Conservation (phyloP, 2,329 filamentous ascomycete species). For the Neobulgaria alba region DNA sequence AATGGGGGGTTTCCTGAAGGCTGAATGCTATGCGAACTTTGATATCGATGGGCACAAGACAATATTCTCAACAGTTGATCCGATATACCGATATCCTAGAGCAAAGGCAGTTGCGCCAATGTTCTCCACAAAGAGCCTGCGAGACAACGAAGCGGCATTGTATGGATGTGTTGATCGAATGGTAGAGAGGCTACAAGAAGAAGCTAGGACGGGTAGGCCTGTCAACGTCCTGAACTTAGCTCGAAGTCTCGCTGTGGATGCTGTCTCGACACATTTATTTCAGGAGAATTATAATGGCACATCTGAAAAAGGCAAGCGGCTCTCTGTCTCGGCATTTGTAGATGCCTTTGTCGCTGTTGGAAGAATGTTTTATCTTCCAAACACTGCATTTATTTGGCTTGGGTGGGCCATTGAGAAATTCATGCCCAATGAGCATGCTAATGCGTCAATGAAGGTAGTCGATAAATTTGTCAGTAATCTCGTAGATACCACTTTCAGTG, state of each 20-base stretch:
- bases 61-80: constrained; percentile 41
- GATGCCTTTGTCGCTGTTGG: constrained; percentile 46
- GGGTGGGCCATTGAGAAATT: constrained; percentile 30
- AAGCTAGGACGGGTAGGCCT: constrained; percentile 20
- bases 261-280: constrained; percentile 45
- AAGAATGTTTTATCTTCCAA: constrained; percentile 44
- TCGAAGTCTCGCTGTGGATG: constrained; percentile 43
- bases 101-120: constrained; percentile 42
- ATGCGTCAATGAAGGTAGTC: constrained; percentile 30
- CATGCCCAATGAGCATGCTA: constrained; percentile 29
- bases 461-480: constrained; percentile 35
- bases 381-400: constrained; percentile 30
- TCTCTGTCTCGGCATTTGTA: constrained; percentile 42
- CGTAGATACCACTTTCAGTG: constrained; percentile 26
- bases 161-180: constrained; percentile 35
- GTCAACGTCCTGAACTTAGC: constrained; percentile 42
- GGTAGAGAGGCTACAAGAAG: constrained; percentile 34
- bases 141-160: constrained; percentile 32
- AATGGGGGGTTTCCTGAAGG: constrained; percentile 45
- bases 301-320: constrained; percentile 21
- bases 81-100: constrained; percentile 33
- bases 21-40: constrained; percentile 44
- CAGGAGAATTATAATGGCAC: constrained; percentile 39
- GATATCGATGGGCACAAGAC: constrained; percentile 46
- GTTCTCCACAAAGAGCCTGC: constrained; percentile 39